Evolutionary conservation across 1,139 yeast genomes (phyloP), one percentile per base, ranked within the genome.

Genomic region (Taphrina deformans): DNA sequence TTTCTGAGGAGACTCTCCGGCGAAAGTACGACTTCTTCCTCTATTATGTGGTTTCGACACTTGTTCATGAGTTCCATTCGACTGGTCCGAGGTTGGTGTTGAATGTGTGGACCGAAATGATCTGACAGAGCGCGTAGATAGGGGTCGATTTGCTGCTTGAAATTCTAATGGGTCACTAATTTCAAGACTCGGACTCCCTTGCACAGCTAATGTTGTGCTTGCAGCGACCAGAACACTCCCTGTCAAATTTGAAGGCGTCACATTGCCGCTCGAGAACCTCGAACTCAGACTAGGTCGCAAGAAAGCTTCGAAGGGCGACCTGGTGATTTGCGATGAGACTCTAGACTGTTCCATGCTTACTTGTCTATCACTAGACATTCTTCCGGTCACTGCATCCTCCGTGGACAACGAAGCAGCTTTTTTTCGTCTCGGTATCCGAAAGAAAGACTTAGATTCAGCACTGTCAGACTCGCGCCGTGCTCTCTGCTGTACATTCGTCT

Each of bases 11-110:
- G 40, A 53, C 35, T 26, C 26, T 16, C 63, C 63, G 21, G 50
- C 63, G 29, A 46, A 59, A 9, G 63, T 59, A n/a, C 50, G 56
- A 38, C 63, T 59, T 10, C 63, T 53, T 14, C 63, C 63, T 3
- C 63, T 48, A 24, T 29, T 48, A 26, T 27, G 24, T 6, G 41
- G 9, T 38, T 38, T 14, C 18, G 48, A 21, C 7, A 29, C 45
- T 7, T 14, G n/a, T 26, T 55, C 60, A 40, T 23, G 10, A 14
- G 21, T 12, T 7, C 56, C 26, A 12, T 23, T 24, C 3, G 35
- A 24, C 10, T 44, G 48, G 16, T 48, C 63, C 3, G 63, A 52
- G 7, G 56, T 29, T 16, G 63, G 63, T 14, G 56, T 59, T 1
- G 63, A 59, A 24, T 52, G 52, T 16, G 63, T 52, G 10, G 63